phyloP scores from a whole-genome alignment of 2,329 filamentous ascomycete genomes.

The Hypoxylon rubiginosum region DNA sequence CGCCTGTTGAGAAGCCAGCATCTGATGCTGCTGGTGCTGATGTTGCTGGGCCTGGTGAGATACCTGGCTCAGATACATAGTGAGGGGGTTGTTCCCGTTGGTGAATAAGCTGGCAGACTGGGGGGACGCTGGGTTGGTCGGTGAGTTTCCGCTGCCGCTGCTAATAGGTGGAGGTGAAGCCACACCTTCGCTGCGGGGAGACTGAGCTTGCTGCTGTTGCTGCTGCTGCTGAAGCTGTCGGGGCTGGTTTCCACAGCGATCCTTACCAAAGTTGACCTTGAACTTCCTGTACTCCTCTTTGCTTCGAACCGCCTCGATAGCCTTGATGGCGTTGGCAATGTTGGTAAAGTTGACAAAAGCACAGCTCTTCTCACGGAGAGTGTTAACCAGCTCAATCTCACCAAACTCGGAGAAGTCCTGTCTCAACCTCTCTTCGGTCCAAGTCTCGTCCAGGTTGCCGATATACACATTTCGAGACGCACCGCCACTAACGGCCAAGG shows the following conservation, averaged over 20 bases:
- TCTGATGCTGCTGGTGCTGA: conserved; percentile 80
- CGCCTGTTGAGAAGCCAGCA: conserved; percentile 81
- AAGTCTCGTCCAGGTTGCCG: conserved; percentile 96
- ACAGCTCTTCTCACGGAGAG: conserved; percentile 97
- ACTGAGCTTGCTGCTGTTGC: conserved; percentile 74
- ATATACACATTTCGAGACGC: conserved; percentile 99
- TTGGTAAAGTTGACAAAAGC: conserved; percentile 99
- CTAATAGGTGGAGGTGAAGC: conserved; percentile 71
- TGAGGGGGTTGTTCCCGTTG: conserved; percentile 87
- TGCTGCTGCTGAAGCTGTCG: conserved; percentile 81
- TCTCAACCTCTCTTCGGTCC: conserved; percentile 94
- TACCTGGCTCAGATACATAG: conserved; percentile 91
- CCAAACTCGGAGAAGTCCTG: conserved; percentile 98
- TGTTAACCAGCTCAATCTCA: conserved; percentile 97
- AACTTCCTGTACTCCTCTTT: conserved; percentile 98
- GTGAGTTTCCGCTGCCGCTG: conserved; percentile 70
- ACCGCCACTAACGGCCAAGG: conserved; percentile 93
- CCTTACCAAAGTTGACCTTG: conserved; percentile 99
- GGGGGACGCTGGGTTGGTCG: conserved; percentile 67
- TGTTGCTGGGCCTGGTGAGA: conserved; percentile 79
- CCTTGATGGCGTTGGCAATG: conserved; percentile 99
- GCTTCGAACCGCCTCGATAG: conserved; percentile 93
- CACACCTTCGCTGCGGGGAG: conserved; percentile 74
- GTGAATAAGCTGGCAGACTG: conserved; percentile 80
- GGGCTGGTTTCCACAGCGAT: conserved; percentile 95